Percentiles rank a stretch among this genome's conserved stretches.
These are phyloP conservation scores for Penicillium simplicissimum DNA, from an alignment of 495 filamentous ascomycete species.

Conservation along the genomic window DNA sequence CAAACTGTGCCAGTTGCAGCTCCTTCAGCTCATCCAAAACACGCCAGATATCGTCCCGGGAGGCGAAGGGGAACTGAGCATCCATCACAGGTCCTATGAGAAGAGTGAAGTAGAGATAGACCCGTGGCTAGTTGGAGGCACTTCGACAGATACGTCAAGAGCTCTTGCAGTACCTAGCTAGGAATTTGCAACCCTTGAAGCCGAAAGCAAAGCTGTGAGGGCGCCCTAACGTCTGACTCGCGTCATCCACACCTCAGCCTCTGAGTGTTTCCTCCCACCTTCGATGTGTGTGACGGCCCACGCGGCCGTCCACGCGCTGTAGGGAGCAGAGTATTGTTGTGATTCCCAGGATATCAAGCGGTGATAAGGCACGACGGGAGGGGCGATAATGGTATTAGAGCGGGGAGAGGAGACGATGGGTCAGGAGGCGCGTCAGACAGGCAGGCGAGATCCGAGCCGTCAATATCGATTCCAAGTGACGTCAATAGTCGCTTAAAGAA, in stretches of 20 bases:
- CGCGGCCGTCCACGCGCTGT: constrained; percentile 48
- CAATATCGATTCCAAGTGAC: too few relatives aligned
- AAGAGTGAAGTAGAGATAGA: constrained; percentile 8
- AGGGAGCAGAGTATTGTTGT: constrained; percentile 22
- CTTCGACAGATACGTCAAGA: background rate
- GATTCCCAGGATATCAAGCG: constrained; percentile 20
- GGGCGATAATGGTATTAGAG: background rate
- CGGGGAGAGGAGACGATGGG: too few relatives aligned
- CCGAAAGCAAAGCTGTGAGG: background rate
- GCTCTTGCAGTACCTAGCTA: background rate
- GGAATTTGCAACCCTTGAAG: background rate
- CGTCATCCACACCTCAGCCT: background rate
- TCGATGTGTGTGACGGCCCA: constrained; percentile 45
- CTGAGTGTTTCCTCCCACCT: constrained; percentile 39
- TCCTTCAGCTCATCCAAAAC: constrained; percentile 86
- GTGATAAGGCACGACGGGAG: background rate
- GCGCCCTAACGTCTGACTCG: background rate
- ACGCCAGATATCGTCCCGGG: constrained; percentile 80
- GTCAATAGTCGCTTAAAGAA: too few relatives aligned
- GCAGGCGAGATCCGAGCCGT: too few relatives aligned
- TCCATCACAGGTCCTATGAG: constrained; percentile 52
- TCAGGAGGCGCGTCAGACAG: too few relatives aligned
- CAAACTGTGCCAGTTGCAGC: constrained; percentile 72
- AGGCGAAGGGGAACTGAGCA: constrained; percentile 62
- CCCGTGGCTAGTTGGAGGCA: background rate